Conservation (phyloP, 495 filamentous ascomycete species). For the Bacidia gigantensis region DNA sequence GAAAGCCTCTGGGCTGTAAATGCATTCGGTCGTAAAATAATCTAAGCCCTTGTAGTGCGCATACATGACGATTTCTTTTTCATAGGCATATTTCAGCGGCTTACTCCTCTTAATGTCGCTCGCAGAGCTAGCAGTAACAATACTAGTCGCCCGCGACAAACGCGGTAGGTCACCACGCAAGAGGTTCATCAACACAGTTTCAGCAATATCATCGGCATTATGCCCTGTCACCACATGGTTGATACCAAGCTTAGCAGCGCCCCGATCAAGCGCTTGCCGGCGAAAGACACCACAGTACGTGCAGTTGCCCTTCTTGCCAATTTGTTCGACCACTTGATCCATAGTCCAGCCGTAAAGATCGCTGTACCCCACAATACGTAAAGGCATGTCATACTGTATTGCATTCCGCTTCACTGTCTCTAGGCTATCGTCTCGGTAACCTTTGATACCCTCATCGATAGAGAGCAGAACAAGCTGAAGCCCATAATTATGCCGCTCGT, state of each 20-base stretch:
- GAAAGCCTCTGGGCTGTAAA: slow-evolving; percentile 98
- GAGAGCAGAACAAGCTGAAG: slow-evolving; percentile 75
- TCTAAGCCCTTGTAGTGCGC: slow-evolving; percentile 91
- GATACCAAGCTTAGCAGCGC: slow-evolving; percentile 75
- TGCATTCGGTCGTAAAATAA: slow-evolving; percentile 97
- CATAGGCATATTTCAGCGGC: slow-evolving; percentile 94
- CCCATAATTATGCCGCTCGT: slow-evolving; percentile 77
- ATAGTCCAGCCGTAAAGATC: slow-evolving; percentile 99
- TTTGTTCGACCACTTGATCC: slow-evolving; percentile 91
- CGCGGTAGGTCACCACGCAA: slow-evolving; percentile 81
- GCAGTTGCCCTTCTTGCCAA: slow-evolving; percentile 97
- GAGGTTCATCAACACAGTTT: slow-evolving; percentile 96
- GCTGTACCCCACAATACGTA: slow-evolving; percentile 82
- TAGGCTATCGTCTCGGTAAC: slow-evolving; percentile 87
- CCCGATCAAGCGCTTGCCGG: slow-evolving; percentile 84
- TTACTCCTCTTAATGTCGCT: slow-evolving; percentile 84
- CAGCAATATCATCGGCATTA: slow-evolving; percentile 96
- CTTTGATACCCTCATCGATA: slow-evolving; percentile 94
- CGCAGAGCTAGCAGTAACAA: slow-evolving; percentile 62
- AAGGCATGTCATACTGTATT: slow-evolving; percentile 72
- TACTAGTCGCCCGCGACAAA: slow-evolving; percentile 78
- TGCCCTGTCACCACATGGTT: slow-evolving; percentile 94
- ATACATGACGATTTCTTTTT: slow-evolving; percentile 97
- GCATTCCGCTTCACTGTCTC: slow-evolving; percentile 95
- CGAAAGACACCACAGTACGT: slow-evolving; percentile 97